phyloP scores from a whole-genome alignment of 305 asterid species.

The Fraxinus sp. region DNA sequence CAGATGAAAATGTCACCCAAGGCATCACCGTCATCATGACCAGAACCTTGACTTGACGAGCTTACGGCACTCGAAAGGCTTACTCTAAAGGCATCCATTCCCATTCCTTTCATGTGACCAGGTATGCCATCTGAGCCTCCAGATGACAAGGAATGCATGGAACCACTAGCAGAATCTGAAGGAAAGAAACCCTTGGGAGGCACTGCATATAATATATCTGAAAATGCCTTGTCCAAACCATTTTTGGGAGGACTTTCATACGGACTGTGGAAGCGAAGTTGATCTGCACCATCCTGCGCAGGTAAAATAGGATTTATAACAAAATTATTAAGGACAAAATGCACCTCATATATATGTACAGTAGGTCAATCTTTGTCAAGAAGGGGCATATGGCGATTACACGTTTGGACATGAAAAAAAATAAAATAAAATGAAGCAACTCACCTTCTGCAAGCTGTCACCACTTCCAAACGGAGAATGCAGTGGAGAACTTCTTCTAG shows the following conservation, averaged over 20 bases:
- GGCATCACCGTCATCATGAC: slow-evolving; percentile 80
- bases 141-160: slow-evolving; percentile 61
- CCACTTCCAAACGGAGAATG: slow-evolving; percentile 67
- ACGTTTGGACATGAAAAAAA: slow-evolving; percentile 1
- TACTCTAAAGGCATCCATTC: slow-evolving; percentile 71
- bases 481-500: slow-evolving; percentile 70
- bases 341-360: slow-evolving; percentile 10
- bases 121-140: slow-evolving; percentile 66
- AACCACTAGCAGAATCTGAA: slow-evolving; percentile 65
- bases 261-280: slow-evolving; percentile 66
- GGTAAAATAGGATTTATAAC: slow-evolving; percentile 23
- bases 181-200: slow-evolving; percentile 76
- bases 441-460: slow-evolving; percentile 63
- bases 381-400: slow-evolving; percentile 11
- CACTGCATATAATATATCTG: slow-evolving; percentile 58
- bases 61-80: slow-evolving; percentile 90
- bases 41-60: slow-evolving; percentile 85
- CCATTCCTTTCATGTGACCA: slow-evolving; percentile 57
- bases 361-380: slow-evolving; percentile 17
- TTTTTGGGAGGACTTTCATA: slow-evolving; percentile 73
- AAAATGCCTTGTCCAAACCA: slow-evolving; percentile 57
- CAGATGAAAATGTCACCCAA: slow-evolving; percentile 75
- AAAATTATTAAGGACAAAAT: neutral
- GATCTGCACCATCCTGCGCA: slow-evolving; percentile 60
- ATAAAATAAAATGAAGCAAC: slow-evolving; percentile 17